phyloP scores from a whole-genome alignment of 495 filamentous ascomycete genomes.

The Acidiella bohemica region DNA sequence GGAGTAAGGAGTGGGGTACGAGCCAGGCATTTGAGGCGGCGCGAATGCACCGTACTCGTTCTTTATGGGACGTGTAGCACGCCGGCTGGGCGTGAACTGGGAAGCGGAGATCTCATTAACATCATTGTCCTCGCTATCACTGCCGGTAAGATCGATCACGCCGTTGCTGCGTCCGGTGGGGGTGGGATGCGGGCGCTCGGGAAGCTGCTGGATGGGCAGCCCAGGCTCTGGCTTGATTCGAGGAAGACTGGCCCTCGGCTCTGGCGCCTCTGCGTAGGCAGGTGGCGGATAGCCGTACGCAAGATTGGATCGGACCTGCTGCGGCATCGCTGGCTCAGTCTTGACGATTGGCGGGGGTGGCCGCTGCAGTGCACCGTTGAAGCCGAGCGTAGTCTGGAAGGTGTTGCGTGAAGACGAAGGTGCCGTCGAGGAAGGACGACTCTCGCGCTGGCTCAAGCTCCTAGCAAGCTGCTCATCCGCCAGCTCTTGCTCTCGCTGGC shows the following conservation, averaged over 20 bases:
- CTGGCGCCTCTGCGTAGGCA: neutral
- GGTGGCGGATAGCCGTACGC: too few relatives aligned
- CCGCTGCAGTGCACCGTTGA: conserved; percentile 9
- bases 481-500: conserved; percentile 1
- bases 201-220: conserved; percentile 5
- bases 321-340: neutral
- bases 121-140: conserved; percentile 20
- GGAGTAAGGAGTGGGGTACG: conserved; percentile 4
- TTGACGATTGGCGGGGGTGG: conserved; percentile 9
- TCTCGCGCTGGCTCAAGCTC: conserved; percentile 1
- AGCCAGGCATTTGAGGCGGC: conserved; percentile 9
- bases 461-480: conserved; percentile 10
- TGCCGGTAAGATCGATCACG: conserved; percentile 18
- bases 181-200: conserved; percentile 1
- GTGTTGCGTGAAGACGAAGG: conserved; percentile 1
- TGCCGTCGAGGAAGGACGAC: neutral
- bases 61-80: neutral
- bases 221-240: conserved; percentile 9
- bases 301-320: too few relatives aligned
- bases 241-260: neutral
- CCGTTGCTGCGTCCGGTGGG: too few relatives aligned
- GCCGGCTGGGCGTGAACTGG: conserved; percentile 3
- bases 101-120: conserved; percentile 6
- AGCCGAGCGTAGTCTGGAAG: conserved; percentile 15
- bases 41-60: neutral